Base-by-base conservation (phyloP, 108 stramenopile species). In the Conticribra weissflogii region DNA sequence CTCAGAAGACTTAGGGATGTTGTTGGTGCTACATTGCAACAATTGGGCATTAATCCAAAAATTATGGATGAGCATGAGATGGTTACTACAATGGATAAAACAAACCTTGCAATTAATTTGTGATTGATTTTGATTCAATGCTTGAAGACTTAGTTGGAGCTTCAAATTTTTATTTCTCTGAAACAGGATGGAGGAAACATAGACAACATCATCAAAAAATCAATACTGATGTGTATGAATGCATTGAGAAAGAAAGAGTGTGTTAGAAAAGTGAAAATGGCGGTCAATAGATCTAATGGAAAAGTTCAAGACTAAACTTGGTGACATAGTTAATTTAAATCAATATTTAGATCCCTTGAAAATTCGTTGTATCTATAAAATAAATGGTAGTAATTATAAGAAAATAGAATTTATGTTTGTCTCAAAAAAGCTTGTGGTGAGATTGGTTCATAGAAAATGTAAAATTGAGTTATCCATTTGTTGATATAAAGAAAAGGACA, bases 311-410 rank as follows among this genome's bases (percentile, higher is more conserved):
- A 41, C 5, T 9, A 41, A n/a, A n/a, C n/a, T n/a, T n/a, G n/a
- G n/a, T n/a, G n/a, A n/a, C n/a, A n/a, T n/a, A n/a, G n/a, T n/a
- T n/a, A n/a, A n/a, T n/a, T n/a, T n/a, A n/a, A n/a, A n/a, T n/a
- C n/a, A n/a, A n/a, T 17, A 14, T 49, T 45, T 63, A 24, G 14
- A 14, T 50, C 63, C 27, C 9, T 14, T 16, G 14, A 41, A 63
- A 16, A 63, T 63, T 16, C 24, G 27, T 23, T 63, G 46, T 41
- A 63, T 63, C 7, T 24, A 63, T 18, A 47, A 25, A 14, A 27
- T 47, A 16, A 22, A 63, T 49, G 61, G 61, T 63, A 47, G 61
- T 27, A 47, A 63, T 25, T 47, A 63, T n/a, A 47, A 47, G 15
- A 63, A 63, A 27, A 23, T n/a, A 24, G 48, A 63, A 47, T 63